phyloP scores from a whole-genome alignment of 495 filamentous ascomycete species.

The Podospora comata region DNA sequence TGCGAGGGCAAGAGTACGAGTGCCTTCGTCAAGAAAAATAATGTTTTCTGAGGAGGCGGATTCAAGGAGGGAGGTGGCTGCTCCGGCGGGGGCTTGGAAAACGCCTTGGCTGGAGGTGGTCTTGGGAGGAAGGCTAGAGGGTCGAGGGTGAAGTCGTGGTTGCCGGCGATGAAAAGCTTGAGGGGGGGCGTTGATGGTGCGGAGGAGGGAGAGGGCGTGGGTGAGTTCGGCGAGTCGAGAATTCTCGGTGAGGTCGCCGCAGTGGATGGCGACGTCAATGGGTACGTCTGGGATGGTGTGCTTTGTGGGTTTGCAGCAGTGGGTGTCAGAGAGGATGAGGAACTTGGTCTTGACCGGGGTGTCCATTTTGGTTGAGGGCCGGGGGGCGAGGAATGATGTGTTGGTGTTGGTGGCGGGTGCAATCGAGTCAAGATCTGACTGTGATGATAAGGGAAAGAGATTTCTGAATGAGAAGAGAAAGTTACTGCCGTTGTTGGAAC shows the following conservation, averaged over 20 bases:
- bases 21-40: slow-evolving; percentile 65
- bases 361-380: neutral
- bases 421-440: too few species aligned
- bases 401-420: too few species aligned
- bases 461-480: too few species aligned
- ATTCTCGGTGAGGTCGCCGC: slow-evolving; percentile 67
- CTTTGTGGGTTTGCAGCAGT: slow-evolving; percentile 24
- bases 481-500: too few species aligned
- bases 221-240: slow-evolving; percentile 56
- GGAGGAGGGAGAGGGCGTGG: slow-evolving; percentile 53
- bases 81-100: slow-evolving; percentile 7
- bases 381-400: too few species aligned
- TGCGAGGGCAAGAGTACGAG: slow-evolving; percentile 49
- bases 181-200: slow-evolving; percentile 57
- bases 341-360: slow-evolving; percentile 37
- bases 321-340: slow-evolving; percentile 63
- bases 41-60: slow-evolving; percentile 53
- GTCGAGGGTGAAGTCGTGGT: slow-evolving; percentile 76
- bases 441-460: too few species aligned
- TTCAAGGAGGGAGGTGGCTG: slow-evolving; percentile 25
- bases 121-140: slow-evolving; percentile 25
- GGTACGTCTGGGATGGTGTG: slow-evolving; percentile 23
- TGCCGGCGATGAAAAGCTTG: slow-evolving; percentile 78
- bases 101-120: neutral
- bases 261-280: slow-evolving; percentile 65